phyloP scores from a whole-genome alignment of 2,329 filamentous ascomycete species.

The Colletotrichum musae region DNA sequence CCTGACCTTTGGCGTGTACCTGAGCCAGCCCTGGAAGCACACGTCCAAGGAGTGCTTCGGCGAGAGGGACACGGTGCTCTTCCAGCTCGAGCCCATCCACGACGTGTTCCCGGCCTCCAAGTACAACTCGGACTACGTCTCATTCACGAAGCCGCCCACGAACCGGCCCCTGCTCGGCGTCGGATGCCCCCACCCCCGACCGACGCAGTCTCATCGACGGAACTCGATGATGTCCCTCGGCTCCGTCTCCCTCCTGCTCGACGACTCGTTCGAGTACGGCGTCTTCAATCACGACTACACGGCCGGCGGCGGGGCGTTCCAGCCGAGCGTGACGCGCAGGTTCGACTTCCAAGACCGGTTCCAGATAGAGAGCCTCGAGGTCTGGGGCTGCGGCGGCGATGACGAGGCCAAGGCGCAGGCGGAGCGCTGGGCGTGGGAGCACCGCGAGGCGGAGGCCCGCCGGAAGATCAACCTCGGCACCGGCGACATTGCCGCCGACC shows the following conservation, averaged over 20 bases:
- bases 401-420: conserved; percentile 82
- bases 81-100: conserved; percentile 80
- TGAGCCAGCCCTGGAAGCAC: conserved; percentile 78
- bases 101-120: conserved; percentile 78
- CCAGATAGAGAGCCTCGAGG: conserved; percentile 79
- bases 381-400: conserved; percentile 85
- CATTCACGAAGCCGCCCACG: conserved; percentile 75
- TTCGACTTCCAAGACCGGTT: conserved; percentile 81
- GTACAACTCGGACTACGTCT: conserved; percentile 76
- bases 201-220: conserved; percentile 60
- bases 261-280: conserved; percentile 82
- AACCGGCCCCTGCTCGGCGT: conserved; percentile 75
- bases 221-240: conserved; percentile 68
- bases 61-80: conserved; percentile 73
- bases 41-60: conserved; percentile 79
- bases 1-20: conserved; percentile 77
- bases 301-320: conserved; percentile 77
- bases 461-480: conserved; percentile 84
- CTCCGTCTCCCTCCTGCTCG: conserved; percentile 76
- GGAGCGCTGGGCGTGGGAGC: conserved; percentile 88
- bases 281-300: conserved; percentile 79
- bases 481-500: conserved; percentile 82
- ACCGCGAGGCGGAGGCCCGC: conserved; percentile 84
- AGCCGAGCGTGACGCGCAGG: conserved; percentile 66
- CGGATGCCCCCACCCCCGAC: conserved; percentile 70